Evolutionary conservation across 108 stramenopile genomes (phyloP), one percentile per base, ranked within the genome.

Genomic region (Cyclostephanos invisitatus): DNA sequence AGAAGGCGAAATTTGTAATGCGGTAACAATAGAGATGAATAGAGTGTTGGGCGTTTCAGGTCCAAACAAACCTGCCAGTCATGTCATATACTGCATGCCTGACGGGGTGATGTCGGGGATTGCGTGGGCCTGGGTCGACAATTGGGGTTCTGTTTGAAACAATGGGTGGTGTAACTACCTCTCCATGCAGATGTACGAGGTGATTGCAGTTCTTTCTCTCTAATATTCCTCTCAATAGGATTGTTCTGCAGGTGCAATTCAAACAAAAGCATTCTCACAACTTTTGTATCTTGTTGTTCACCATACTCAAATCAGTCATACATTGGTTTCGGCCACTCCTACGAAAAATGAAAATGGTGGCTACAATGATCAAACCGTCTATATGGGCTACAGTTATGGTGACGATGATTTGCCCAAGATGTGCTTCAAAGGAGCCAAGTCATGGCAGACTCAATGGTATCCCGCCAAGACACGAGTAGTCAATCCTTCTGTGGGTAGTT

Each of bases 51-150:
- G 78, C 59, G 75, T 76, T 2, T 47, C 58, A 21, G 62, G 17
- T 6, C 73, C 77, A 3, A 48, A 27, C 57, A 7, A 14, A 63
- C 40, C 77, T 47, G 75, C 81, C 40, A 63, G 83, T 59, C 82
- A 86, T 35, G 84, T 89, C 53, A 83, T 86, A 83, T 72, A 75
- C 36, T 89, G 88, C 55, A 11, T 89, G 59, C 86, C 85, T n/a
- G 58, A 63, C n/a, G 80, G 83, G 2, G 78, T 63, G 54, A 36
- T 32, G 70, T 25, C n/a, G 27, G 10, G 15, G 36, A 70, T 82
- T 37, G 85, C 76, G 20, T 85, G 77, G 51, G 89, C 83, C 10
- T 74, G 78, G 58, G 65, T 86, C 51, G 74, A 85, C 62, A 32
- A 27, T 9, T 83, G 68, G 68, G 32, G 69, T 15, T 77, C 79